These are phyloP conservation scores for Chaetoceros tenuissimus DNA, from an alignment of 108 stramenopile genomes.

Conservation along the genomic window DNA sequence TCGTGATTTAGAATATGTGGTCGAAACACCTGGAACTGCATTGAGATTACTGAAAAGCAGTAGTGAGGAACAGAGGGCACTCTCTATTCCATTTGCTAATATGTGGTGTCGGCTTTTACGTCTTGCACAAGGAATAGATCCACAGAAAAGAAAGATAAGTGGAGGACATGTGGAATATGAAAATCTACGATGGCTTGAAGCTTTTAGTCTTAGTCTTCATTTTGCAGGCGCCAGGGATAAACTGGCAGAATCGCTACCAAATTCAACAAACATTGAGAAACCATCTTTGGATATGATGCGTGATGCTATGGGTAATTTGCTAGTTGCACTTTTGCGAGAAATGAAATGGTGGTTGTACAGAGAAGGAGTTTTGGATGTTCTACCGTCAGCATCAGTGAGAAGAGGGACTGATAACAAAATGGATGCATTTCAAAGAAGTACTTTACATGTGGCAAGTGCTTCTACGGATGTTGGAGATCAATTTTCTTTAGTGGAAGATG, in stretches of 20 bases:
- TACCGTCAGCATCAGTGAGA: constrained; percentile 30
- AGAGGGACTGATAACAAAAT: constrained; percentile 32
- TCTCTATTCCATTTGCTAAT: constrained; percentile 58
- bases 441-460: constrained; percentile 69
- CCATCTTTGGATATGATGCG: constrained; percentile 26
- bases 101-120: constrained; percentile 65
- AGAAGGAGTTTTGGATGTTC: constrained; percentile 61
- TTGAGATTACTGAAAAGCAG: constrained; percentile 40
- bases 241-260: constrained; percentile 64
- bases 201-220: constrained; percentile 78
- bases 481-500: constrained; percentile 18
- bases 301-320: constrained; percentile 63
- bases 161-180: constrained; percentile 88
- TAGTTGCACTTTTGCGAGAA: constrained; percentile 68
- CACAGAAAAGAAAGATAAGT: constrained; percentile 75
- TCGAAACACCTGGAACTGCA: constrained; percentile 83
- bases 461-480: constrained; percentile 26
- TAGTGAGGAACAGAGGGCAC: constrained; percentile 34
- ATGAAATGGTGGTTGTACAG: constrained; percentile 83
- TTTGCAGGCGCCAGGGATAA: constrained; percentile 75
- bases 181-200: constrained; percentile 73
- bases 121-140: constrained; percentile 81
- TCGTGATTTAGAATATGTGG: constrained; percentile 85
- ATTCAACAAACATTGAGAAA: constrained; percentile 24
- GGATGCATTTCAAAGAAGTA: constrained; percentile 74